Evolutionary conservation across 345 rosid species (phyloP).

Genomic region (Pugionium cornutum): DNA sequence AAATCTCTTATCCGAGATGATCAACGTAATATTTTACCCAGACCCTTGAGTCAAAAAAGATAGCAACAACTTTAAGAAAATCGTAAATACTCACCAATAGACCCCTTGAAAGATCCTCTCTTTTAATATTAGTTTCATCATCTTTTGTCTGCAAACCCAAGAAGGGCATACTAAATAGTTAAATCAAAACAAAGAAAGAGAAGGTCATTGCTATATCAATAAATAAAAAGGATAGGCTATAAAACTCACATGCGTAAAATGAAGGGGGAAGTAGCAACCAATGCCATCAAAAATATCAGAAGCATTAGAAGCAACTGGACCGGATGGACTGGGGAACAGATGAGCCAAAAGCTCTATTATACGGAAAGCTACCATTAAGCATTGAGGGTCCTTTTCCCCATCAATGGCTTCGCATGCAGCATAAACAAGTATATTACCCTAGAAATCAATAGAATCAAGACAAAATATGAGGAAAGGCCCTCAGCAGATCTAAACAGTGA

Average conservation of each 20-base stretch:
- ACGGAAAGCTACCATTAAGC: conserved; percentile 76
- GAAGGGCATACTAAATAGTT: conserved; percentile 5
- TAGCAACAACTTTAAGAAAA: conserved; percentile 8
- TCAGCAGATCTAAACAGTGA: conserved; percentile 1
- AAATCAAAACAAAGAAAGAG: conserved; percentile 2
- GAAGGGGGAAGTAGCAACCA: conserved; percentile 84
- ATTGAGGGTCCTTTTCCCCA: conserved; percentile 89
- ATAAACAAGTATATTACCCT: conserved; percentile 65
- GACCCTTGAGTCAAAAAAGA: conserved; percentile 5
- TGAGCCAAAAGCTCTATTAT: conserved; percentile 63
- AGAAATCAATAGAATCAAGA: conserved; percentile 14
- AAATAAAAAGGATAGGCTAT: conserved; percentile 10
- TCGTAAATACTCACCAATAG: conserved; percentile 57
- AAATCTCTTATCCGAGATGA: not conserved
- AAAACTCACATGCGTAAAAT: conserved; percentile 87
- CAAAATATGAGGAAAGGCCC: conserved; percentile 12
- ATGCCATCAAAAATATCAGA: conserved; percentile 61
- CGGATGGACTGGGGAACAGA: conserved; percentile 65
- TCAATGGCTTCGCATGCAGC: conserved; percentile 76
- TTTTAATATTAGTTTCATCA: conserved; percentile 54
- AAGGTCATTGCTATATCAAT: not conserved
- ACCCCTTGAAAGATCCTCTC: conserved; percentile 80
- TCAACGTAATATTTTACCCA: not conserved
- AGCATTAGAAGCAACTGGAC: conserved; percentile 61
- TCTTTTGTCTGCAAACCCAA: conserved; percentile 52